Evolutionary conservation across 768 basidiomycete genomes (phyloP), one percentile per base, ranked within the genome.

Genomic region (Hygrophoropsis aurantiaca): DNA sequence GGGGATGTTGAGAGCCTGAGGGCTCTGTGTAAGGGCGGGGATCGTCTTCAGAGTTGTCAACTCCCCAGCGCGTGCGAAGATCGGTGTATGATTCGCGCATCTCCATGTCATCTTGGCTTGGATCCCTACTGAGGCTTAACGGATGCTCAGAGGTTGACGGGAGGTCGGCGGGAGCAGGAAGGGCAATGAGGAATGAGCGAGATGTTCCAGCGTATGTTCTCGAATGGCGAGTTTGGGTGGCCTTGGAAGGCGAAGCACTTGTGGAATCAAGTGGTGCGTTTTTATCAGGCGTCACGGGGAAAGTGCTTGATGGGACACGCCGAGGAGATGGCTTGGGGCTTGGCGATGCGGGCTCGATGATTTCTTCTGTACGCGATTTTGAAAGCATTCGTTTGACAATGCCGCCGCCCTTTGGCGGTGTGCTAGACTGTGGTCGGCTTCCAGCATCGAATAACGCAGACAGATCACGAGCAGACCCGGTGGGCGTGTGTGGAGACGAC

Each of bases 31-130:
- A 52, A 9, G 62, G 71, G 36, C 69, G 75, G 13, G 78, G 80
- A 47, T 88, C 86, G 53, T 87, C 85, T 57, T 90, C 90, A 1
- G 85, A 84, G 27, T 80, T 74, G 58, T 91, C 89, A 0, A 92
- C 84, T 3, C 89, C 89, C 85, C 85, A 90, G 16, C 89, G 77
- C n/a, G 71, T 68, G 11, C 90, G 82, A 39, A 92, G 65, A 42
- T 85, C 81, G 11, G 80, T 68, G 54, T 92, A 92, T 0, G 88
- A 88, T 57, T 91, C 89, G n/a, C 80, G 78, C 10, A 68, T 64
- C 11, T 71, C 68, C 15, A 75, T 65, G 40, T 79, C 79, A 19
- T 81, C 78, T 20, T 78, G 80, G 7, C 74, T 68, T 19, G 54
- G 40, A 18, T 59, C 59, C 15, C 68, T 65, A 13, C 40, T 36